Base-by-base conservation (phyloP, 495 filamentous ascomycete genomes). In the Xylaria flabelliformis region DNA sequence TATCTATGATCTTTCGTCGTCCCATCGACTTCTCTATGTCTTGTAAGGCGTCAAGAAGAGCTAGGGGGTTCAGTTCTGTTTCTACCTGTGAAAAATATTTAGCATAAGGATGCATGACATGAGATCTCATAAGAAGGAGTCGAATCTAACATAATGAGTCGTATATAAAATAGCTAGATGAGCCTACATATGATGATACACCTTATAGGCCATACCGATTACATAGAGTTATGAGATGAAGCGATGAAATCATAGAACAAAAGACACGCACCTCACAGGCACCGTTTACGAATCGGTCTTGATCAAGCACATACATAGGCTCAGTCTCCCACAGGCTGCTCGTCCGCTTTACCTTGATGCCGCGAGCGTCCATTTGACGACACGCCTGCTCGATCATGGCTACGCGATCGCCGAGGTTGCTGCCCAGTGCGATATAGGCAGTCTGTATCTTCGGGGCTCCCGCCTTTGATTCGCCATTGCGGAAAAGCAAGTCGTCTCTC, bases 271-370 rank as follows among this genome's bases (percentile, higher is more conserved):
- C 96, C 90, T 99, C 93, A 80, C 94, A 97, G 67, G 91, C 94
- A 42, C 94, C 96, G 79, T 99, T 99, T 51, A 98, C 82, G 76
- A 98, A 99, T 21, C 90, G 87, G 70, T 89, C 89, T 79, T 99
- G 96, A 76, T 97, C 91, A 73, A 91, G 82, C 74, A 97, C 91
- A 82, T 99, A 98, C 96, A 99, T 99, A 29, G 96, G 93, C 72
- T 93, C 89, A 8, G 95, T 99, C 83, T 98, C 94, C 85, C 95
- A 99, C 48, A 99, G 85, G 67, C 90, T 90, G 78, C 96, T 98
- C 0, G 95, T 97, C 75, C 91, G 83, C 67, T 89, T 87, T 50
- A 99, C 87, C 69, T 83, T 88, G 79, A 98, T 93, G 62, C 87
- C 89, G 44, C 88, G 83, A 39, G 81, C 79, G 64, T 91, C 88